Base-by-base conservation (phyloP, 352 stramenopile species). In the Phytophthora syringae region DNA sequence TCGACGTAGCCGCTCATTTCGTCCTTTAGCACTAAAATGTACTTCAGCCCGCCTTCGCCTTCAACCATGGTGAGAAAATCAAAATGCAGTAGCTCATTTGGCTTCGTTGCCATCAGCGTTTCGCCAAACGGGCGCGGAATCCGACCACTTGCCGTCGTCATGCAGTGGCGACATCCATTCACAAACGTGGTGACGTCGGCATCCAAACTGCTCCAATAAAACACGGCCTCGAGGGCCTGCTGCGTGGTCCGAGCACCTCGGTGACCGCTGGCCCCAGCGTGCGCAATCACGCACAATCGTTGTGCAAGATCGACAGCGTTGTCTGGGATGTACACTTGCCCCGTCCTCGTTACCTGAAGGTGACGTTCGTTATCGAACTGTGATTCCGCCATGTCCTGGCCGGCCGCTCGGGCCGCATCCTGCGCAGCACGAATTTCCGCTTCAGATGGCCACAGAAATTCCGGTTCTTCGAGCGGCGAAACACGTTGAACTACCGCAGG, bases 61-160 rank as follows among this genome's bases (percentile, higher is more conserved):
- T 28, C 27, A 3, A 54, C 47, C 47, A 54, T 43, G 0, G 25
- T 49, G 1, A 80, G 18, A 20, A 70, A 80, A 22, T 77, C 68
- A 37, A 84, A 80, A 45, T 79, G 68, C 0, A 80, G 21, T 1
- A 78, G n/a, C n/a, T n/a, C n/a, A n/a, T n/a, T n/a, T n/a, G n/a
- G n/a, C n/a, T n/a, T n/a, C n/a, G n/a, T n/a, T 74, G 1, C 53
- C 64, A n/a, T 51, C 13, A 81, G 30, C 1, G 65, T 54, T 12
- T 51, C 13, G 2, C 70, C 61, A 47, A 49, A 64, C 3, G 74
- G 74, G 0, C 69, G 21, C 4, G 61, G 66, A 2, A 56, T 36
- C 0, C n/a, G 12, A 0, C 7, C 15, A 12, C 7, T 3, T 0
- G 13, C 24, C 2, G 48, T 58, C 0, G 9, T 13, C 28, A 61